Evolutionary conservation across 768 basidiomycete species (phyloP), one percentile per base, ranked within the genome.

Genomic region (Asterophora parasitica): DNA sequence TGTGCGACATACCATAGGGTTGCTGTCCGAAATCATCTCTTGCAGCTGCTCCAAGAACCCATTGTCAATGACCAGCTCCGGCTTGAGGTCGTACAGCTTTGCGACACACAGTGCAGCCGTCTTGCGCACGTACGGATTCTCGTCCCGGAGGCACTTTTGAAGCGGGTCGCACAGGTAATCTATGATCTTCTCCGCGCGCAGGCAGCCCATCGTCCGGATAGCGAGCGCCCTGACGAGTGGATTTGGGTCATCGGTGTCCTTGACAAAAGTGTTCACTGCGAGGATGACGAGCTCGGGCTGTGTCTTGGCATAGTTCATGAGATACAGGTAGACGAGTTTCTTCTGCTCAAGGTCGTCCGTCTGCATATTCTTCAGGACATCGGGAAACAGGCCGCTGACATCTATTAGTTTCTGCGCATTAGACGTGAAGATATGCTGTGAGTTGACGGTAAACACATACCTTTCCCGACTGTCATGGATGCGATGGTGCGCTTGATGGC

Each of bases 321-420:
- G 83, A 67, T 97, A 97, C 17, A 96, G 80, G 61, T 96, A 98
- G n/a, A 98, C 96, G 28, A 99, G 87, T 69, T 99, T 98, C 82
- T 98, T 99, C 72, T 98, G 96, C 67, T 99, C 96, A 45, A 99
- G 80, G 65, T 98, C 95, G 43, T 99, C 95, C 19, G 96, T 98
- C 71, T 98, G 95, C 94, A 93, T 96, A 69, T 97, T 97, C 78
- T 96, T 96, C 61, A 99, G 83, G 26, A 98, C 95, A 68, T 98
- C 92, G 7, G 95, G 94, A 63, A 98, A 97, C 56, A 98, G 81
- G 16, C 94, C 93, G 60, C 86, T 88, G 69, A 92, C 88, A 68
- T 92, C 88, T 88, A 44, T 34, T 44, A 54, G 35, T 44, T 17
- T 49, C 46, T 39, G 41, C 49, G 27, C 50, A 38, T 39, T 30